phyloP scores from a whole-genome alignment of 2,329 filamentous ascomycete genomes.

The Hypoxylon sp. region DNA sequence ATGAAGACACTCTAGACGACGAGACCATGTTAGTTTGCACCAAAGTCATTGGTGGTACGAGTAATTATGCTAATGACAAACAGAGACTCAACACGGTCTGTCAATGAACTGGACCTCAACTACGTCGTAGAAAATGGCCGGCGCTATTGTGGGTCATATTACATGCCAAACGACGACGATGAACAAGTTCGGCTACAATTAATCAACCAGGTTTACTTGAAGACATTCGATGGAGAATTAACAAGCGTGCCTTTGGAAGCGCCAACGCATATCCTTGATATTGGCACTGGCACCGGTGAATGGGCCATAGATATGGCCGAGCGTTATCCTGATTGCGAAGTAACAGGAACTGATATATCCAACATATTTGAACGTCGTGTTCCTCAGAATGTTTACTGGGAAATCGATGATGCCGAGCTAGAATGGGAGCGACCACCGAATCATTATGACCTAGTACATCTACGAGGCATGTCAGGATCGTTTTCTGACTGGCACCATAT shows the following conservation, averaged over 20 bases:
- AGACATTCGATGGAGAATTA: slow-evolving; percentile 62
- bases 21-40: slow-evolving; percentile 59
- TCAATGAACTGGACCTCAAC: slow-evolving; percentile 67
- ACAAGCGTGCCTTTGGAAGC: slow-evolving; percentile 61
- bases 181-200: slow-evolving; percentile 75
- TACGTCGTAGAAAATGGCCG: slow-evolving; percentile 73
- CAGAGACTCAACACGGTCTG: slow-evolving; percentile 61
- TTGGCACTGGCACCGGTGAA: slow-evolving; percentile 71
- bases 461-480: slow-evolving; percentile 69
- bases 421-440: slow-evolving; percentile 70
- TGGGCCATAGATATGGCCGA: slow-evolving; percentile 69
- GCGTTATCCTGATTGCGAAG: slow-evolving; percentile 66
- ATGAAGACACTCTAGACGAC: slow-evolving; percentile 49
- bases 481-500: slow-evolving; percentile 70
- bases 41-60: neutral
- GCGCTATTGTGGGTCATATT: slow-evolving; percentile 74
- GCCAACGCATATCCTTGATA: slow-evolving; percentile 66
- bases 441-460: slow-evolving; percentile 70
- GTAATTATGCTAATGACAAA: slow-evolving; percentile 32
- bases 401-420: slow-evolving; percentile 71
- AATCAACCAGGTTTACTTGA: slow-evolving; percentile 74
- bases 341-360: slow-evolving; percentile 72
- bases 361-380: slow-evolving; percentile 71
- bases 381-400: slow-evolving; percentile 72
- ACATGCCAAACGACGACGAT: slow-evolving; percentile 76